phyloP scores from a whole-genome alignment of 257 asterid species.

The Paulownia fortunei region DNA sequence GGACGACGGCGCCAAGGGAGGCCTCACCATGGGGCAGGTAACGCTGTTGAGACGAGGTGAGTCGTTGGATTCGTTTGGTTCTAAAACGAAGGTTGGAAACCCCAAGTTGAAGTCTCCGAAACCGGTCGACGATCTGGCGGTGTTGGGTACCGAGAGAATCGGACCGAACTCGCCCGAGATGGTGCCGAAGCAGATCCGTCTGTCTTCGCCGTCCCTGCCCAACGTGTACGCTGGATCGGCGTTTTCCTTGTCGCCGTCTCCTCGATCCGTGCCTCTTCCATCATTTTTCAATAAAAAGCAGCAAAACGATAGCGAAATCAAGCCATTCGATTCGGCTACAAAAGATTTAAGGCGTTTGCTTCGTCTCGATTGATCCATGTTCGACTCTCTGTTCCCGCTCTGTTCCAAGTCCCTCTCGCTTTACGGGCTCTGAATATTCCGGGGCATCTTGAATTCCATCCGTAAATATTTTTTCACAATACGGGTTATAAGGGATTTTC shows the following conservation, averaged over 20 bases:
- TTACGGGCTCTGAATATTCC: slow-evolving; percentile 28
- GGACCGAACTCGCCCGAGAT: slow-evolving; percentile 53
- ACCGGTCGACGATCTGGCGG: slow-evolving; percentile 50
- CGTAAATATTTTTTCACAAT: slow-evolving; percentile 50
- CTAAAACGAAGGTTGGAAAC: slow-evolving; percentile 36
- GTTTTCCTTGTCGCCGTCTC: slow-evolving; percentile 66
- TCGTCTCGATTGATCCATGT: slow-evolving; percentile 55
- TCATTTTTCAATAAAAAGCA: slow-evolving; percentile 54
- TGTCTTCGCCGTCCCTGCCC: slow-evolving; percentile 30
- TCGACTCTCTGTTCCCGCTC: neutral
- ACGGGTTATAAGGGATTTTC: slow-evolving; percentile 34
- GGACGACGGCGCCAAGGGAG: slow-evolving; percentile 26
- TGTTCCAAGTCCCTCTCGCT: neutral
- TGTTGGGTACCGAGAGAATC: slow-evolving; percentile 35
- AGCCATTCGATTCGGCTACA: slow-evolving; percentile 55
- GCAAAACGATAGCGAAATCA: slow-evolving; percentile 27
- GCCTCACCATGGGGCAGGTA: slow-evolving; percentile 37
- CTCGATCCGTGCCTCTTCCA: slow-evolving; percentile 72
- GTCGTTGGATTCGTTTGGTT: slow-evolving; percentile 56
- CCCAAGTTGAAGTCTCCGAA: slow-evolving; percentile 10
- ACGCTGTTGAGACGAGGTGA: slow-evolving; percentile 53
- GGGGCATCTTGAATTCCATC: slow-evolving; percentile 35
- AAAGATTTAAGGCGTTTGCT: slow-evolving; percentile 60
- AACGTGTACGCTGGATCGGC: slow-evolving; percentile 79
- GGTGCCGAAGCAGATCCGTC: slow-evolving; percentile 51